These are phyloP conservation scores for Starmerella bombi DNA, from an alignment of 805 yeast species.

Conservation along the genomic window DNA sequence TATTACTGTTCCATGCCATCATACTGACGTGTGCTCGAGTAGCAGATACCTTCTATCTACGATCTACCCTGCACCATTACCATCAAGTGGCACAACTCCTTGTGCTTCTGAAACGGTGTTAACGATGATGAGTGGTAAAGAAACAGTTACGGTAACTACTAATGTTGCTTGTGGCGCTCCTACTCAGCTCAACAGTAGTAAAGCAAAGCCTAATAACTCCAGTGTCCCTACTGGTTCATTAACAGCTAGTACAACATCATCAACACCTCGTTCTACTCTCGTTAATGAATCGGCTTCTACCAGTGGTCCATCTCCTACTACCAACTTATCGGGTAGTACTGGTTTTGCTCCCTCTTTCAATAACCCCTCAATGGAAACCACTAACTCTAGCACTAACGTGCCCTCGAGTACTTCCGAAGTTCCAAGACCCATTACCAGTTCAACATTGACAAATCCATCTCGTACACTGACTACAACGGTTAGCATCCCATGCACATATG, in stretches of 20 bases:
- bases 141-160: neutral
- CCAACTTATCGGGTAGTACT: neutral
- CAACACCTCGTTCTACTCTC: neutral
- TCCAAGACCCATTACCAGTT: neutral
- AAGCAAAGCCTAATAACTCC: neutral
- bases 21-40: neutral
- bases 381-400: neutral
- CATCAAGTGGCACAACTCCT: neutral
- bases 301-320: neutral
- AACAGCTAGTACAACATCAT: neutral
- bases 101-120: neutral
- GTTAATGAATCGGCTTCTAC: neutral
- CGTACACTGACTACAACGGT: slow-evolving; percentile 3
- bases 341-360: neutral
- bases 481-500: slow-evolving; percentile 16
- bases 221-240: neutral
- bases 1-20: slow-evolving; percentile 2
- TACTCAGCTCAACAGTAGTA: neutral
- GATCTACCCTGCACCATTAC: neutral
- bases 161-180: neutral
- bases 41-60: neutral
- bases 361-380: neutral
- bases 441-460: neutral
- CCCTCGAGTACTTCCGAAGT: neutral
- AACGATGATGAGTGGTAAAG: neutral